Evolutionary conservation across 768 basidiomycete genomes (phyloP).

Genomic region (Amanita pseudoporphyria): DNA sequence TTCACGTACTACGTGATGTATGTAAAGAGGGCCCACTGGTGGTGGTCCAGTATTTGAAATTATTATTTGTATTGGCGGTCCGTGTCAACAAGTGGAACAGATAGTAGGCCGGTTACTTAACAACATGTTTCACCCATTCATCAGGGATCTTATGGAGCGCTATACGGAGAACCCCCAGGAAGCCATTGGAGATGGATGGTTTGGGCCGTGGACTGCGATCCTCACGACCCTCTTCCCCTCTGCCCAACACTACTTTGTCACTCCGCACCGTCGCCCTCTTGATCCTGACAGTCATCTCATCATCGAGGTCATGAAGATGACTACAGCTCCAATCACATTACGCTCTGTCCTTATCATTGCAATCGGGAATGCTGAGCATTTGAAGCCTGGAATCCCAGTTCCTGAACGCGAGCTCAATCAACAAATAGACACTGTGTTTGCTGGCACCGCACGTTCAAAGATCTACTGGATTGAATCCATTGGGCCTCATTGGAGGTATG

Average conservation of each 20-base stretch:
- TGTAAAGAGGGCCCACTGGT: no score
- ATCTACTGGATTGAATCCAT: conserved; percentile 14
- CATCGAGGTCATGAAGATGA: conserved; percentile 13
- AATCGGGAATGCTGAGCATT: conserved; percentile 14
- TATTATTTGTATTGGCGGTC: no score
- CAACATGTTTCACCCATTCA: not conserved
- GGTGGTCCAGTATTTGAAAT: no score
- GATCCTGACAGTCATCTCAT: conserved; percentile 5
- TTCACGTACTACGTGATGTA: no score
- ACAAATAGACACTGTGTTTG: conserved; percentile 12
- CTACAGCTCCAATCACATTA: conserved; percentile 11
- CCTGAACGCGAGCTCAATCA: conserved; percentile 6
- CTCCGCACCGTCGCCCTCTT: conserved; percentile 4
- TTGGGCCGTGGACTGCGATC: conserved; percentile 10
- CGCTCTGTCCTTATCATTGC: conserved; percentile 13
- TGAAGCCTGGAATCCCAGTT: conserved; percentile 9
- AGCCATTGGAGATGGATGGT: conserved; percentile 6
- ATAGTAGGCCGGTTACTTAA: no score
- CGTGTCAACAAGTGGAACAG: no score
- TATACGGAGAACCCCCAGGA: not conserved
- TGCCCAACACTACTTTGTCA: conserved; percentile 9
- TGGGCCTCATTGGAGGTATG: conserved; percentile 16
- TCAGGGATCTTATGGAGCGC: not conserved
- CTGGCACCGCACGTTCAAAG: conserved; percentile 12
- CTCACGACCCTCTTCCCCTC: conserved; percentile 10